Evolutionary conservation across 345 rosid species (phyloP), one percentile per base, ranked within the genome.

Genomic region (Rhizophora apiculata): DNA sequence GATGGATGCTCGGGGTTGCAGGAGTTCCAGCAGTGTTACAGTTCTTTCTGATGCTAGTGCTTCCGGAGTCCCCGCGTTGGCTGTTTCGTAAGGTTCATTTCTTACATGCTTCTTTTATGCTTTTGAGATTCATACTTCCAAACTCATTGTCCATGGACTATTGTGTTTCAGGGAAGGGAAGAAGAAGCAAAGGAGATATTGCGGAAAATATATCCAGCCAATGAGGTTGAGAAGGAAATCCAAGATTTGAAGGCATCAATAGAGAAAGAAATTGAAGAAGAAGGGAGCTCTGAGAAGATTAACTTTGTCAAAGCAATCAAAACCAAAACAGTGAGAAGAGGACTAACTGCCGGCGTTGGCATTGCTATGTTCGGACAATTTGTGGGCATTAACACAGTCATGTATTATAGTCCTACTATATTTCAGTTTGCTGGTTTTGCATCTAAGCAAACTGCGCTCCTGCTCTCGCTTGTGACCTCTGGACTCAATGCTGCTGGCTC

Each of bases 1-100:
- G 97, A 39, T 93, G 98, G 98, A 93, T 93, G 98, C 97, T 90
- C 15, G 97, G 98, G 24, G 75, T 93, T 60, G 97, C 97, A 2
- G 92, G 88, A 9, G 0, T 90, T 71, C 97, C 97, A 22, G 97
- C 98, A 65, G 70, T 93, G 31, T 21, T 90, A 58, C 98, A 93
- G 83, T 89, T 93, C 76, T 2, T 79, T 29, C 65, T 93, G 32
- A 89, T 93, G 98, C 55, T 86, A 52, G 34, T 79, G 18, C 97
- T 93, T 59, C 98, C 97, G 0, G 96, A 93, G 71, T 90, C 98
- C 1, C 98, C 98, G 0, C 93, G 98, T 54, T 90, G 96, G 98
- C 79, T 93, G 51, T 93, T 72, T 70, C 90, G 96, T 67, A 88
- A 88, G 88, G 97, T 89, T 49, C 49, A 3, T 55, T 4, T 22